These are phyloP conservation scores for Plantago elongata DNA, from an alignment of 257 asterid species.

Conservation along the genomic window DNA sequence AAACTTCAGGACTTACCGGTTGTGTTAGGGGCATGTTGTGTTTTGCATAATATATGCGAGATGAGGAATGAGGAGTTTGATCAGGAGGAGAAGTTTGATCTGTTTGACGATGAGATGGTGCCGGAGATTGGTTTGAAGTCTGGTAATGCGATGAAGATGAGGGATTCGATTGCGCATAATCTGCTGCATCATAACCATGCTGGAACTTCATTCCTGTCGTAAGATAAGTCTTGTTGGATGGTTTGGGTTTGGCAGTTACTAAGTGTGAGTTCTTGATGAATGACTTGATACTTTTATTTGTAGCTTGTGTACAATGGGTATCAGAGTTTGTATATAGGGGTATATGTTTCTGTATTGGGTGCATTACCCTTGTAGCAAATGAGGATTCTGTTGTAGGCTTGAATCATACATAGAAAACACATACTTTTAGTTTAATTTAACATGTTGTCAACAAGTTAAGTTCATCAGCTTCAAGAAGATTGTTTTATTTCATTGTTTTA, in stretches of 20 bases:
- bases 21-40: slow-evolving; percentile 92
- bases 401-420: slow-evolving; percentile 17
- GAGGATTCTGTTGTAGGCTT: slow-evolving; percentile 14
- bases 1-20: slow-evolving; percentile 87
- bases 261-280: no score
- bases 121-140: slow-evolving; percentile 74
- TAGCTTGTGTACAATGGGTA: slow-evolving; percentile 5
- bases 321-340: slow-evolving; percentile 4
- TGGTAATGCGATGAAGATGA: slow-evolving; percentile 51
- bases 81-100: slow-evolving; percentile 41
- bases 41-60: slow-evolving; percentile 85
- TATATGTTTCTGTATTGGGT: neutral
- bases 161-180: slow-evolving; percentile 81
- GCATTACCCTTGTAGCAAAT: slow-evolving; percentile 8
- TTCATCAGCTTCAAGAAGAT: neutral
- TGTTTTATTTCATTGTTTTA: neutral
- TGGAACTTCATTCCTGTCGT: slow-evolving; percentile 72
- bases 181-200: slow-evolving; percentile 87
- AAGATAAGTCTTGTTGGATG: neutral
- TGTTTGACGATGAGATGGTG: slow-evolving; percentile 80
- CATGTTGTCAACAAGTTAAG: neutral
- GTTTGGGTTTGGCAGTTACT: neutral
- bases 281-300: neutral
- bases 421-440: neutral
- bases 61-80: slow-evolving; percentile 62